A percentile compares a stretch with the other conserved stretches of the same genome.
Evolutionary conservation across 2,329 filamentous ascomycete genomes (phyloP).

Genomic region (Chaetomium strumarium): DNA sequence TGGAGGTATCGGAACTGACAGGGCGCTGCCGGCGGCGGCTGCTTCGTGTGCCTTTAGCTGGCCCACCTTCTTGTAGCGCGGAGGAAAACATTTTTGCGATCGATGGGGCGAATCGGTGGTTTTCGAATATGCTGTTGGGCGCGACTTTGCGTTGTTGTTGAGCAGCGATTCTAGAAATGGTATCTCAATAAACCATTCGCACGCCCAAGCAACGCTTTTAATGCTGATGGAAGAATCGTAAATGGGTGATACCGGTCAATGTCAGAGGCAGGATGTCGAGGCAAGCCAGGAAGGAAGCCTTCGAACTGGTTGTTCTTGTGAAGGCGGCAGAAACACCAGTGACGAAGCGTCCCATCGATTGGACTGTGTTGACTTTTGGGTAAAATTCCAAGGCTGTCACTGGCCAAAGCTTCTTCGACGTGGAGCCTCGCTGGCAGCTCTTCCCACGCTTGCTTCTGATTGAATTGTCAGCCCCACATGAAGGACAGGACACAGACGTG

Average conservation of each 20-base stretch:
- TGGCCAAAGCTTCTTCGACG: constrained; percentile 22
- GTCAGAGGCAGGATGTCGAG: background rate
- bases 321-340: constrained; percentile 19
- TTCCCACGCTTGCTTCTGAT: constrained; percentile 18
- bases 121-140: constrained; percentile 9
- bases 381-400: constrained; percentile 22
- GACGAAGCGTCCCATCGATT: constrained; percentile 28
- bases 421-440: constrained; percentile 23
- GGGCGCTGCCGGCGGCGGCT: constrained; percentile 55
- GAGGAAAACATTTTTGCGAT: constrained; percentile 52
- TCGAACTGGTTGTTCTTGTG: constrained; percentile 5
- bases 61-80: constrained; percentile 44
- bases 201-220: background rate
- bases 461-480: constrained; percentile 10
- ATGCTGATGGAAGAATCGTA: constrained; percentile 4
- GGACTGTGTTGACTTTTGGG: constrained; percentile 29
- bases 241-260: constrained; percentile 2
- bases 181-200: constrained; percentile 16
- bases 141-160: constrained; percentile 15
- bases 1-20: constrained; percentile 47
- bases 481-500: background rate
- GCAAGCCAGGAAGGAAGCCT: constrained; percentile 5
- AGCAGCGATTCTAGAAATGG: background rate
- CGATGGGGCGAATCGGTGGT: constrained; percentile 4
- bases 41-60: constrained; percentile 52